Base-by-base conservation (phyloP, 352 stramenopile species). In the Detonula confervacea region DNA sequence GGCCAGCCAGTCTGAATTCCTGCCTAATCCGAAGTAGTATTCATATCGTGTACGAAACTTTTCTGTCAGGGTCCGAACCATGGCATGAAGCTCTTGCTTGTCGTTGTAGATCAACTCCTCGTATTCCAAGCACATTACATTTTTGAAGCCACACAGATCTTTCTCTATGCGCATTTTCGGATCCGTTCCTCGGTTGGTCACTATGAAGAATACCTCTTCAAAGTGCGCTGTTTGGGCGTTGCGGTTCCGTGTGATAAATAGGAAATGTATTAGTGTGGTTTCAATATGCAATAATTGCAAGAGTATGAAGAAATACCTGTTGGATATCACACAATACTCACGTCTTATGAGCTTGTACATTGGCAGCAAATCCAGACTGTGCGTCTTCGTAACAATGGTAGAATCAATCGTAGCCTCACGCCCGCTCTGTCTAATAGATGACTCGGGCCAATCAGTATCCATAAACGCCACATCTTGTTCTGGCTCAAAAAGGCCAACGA, bases 401-500 rank as follows among this genome's bases (percentile, higher is more conserved):
- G 57, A 60, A 44, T 79, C 64, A 57, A 86, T 80, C 11, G 55
- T 64, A 16, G 37, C 52, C 37, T 81, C 56, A 1, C 55, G 20
- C 27, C 75, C 75, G 5, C 20, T 51, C 46, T 75, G 62, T 24
- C 46, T 22, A 16, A 86, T 73, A 11, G 79, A 67, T 1, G 63
- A 20, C 16, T 77, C 66, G 0, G 72, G 73, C 64, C 61, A 77
- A 49, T 78, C 72, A 5, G 25, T 42, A 25, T 66, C 56, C 72
- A 86, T 82, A 22, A 71, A 82, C 0, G 72, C 62, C n/a, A 80
- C 52, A 33, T 86, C 63, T 1, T 46, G 22, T 4, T 72, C 1
- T 0, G 74, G 80, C 69, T 84, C 80, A 29, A 87, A 87, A 1
- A 87, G 64, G 18, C 80, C 80, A 14, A 84, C 76, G 0, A 87